phyloP scores from a whole-genome alignment of 139 green algal genomes.

The Chlamydomonas incerta region DNA sequence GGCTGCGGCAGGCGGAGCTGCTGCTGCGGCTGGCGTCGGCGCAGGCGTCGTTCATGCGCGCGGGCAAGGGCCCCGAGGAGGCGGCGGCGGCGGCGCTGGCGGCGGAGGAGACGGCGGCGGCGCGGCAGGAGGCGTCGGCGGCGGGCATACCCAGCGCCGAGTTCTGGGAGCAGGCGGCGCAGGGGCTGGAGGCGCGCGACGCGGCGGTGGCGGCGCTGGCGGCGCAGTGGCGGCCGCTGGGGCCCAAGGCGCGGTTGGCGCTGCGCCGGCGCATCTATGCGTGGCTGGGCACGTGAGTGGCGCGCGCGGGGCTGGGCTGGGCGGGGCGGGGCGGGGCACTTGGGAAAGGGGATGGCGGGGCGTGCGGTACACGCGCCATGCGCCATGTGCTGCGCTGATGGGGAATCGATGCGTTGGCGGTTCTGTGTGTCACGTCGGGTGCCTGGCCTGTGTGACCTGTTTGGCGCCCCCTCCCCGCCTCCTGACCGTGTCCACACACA shows the following conservation, averaged over 20 bases:
- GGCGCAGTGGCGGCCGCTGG: slow-evolving; percentile 11
- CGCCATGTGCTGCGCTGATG: too few species aligned
- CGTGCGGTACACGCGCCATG: too few species aligned
- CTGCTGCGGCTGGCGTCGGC: background rate
- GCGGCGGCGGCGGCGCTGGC: background rate
- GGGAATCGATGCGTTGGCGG: too few species aligned
- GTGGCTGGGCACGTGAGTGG: background rate
- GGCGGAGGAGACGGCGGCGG: background rate
- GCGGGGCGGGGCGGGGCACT: background rate
- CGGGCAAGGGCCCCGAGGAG: background rate
- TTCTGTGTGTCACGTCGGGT: too few species aligned
- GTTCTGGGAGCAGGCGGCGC: slow-evolving; percentile 3
- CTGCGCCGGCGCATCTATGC: background rate
- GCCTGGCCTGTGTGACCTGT: too few species aligned
- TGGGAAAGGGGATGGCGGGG: too few species aligned
- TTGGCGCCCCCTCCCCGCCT: too few species aligned
- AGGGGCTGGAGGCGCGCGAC: background rate
- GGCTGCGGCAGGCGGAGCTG: background rate
- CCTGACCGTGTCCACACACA: too few species aligned
- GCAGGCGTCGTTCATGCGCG: background rate
- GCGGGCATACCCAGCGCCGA: background rate
- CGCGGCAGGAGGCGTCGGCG: background rate
- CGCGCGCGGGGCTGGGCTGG: background rate
- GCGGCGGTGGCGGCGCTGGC: background rate
- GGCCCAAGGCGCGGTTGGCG: background rate